Base-by-base conservation (phyloP, 108 stramenopile species). In the Craspedostauros australis region DNA sequence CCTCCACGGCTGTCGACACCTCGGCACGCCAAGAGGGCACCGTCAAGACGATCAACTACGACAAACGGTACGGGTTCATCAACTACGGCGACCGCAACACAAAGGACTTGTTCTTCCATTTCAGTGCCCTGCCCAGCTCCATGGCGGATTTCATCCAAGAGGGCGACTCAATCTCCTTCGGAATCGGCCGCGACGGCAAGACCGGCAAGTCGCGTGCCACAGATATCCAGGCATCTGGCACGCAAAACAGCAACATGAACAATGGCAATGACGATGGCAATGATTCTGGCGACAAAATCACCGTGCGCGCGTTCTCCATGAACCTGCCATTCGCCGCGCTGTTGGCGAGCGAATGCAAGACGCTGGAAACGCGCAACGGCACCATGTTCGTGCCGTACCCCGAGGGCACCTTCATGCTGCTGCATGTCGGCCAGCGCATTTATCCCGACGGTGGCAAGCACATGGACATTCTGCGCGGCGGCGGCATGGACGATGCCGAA, bases 321-420 rank as follows among this genome's bases (percentile, higher is more conserved):
- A 85, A 82, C 46, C 50, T 78, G 47, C 89, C 89, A 8, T 91
- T 87, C 57, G 82, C 80, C 0, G 83, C 85, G 4, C 55, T 91
- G 22, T 53, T 91, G n/a, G 71, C 76, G 7, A 86, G 87, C 63
- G 89, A 83, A 18, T 70, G 78, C 66, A 91, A 91, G 48, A 82
- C 79, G 12, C 37, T 91, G 3, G 89, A 91, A 56, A 76, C 80
- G 11, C 64, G 89, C 4, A 91, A 91, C 54, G 77, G 82, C 12
- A 82, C 85, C 14, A 87, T 91, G 83, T 91, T 91, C 55, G 60
- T 60, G 20, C 52, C 68, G 21, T 80, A 83, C 40, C 47, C 70
- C 12, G 71, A 76, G 39, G 89, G 89, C 9, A 85, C 84, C 2
- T 66, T 64, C 39, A 68, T 91, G 63, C 53, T 85, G 0, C 67